These are phyloP conservation scores for Alternaria ventricosa DNA, from an alignment of 2,329 filamentous ascomycete species.

Conservation along the genomic window DNA sequence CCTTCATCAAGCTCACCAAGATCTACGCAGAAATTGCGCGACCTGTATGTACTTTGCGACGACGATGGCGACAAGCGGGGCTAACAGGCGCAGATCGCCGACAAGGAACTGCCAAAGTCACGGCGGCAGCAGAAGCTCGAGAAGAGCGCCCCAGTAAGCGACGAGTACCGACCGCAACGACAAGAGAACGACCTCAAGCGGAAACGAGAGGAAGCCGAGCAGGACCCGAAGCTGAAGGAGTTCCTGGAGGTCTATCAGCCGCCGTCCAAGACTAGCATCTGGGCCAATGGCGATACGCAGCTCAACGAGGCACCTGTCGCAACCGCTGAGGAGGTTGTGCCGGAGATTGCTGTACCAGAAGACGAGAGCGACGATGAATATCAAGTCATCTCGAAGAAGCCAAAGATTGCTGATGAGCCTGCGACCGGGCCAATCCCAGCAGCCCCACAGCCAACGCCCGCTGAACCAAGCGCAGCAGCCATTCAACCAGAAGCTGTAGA, in stretches of 20 bases:
- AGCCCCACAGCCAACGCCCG: conserved; percentile 6
- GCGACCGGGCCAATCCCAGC: neutral
- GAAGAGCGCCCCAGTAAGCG: conserved; percentile 24
- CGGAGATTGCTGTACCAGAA: conserved; percentile 38
- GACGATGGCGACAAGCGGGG: conserved; percentile 7
- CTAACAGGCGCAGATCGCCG: conserved; percentile 44
- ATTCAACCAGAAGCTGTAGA: conserved; percentile 1
- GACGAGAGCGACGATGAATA: conserved; percentile 79
- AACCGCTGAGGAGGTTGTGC: conserved; percentile 23
- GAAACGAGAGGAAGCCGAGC: conserved; percentile 64
- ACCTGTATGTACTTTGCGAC: conserved; percentile 63
- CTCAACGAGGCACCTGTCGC: conserved; percentile 15
- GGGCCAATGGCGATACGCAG: conserved; percentile 61
- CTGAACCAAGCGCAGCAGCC: neutral
- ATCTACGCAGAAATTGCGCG: conserved; percentile 87
- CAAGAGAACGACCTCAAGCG: conserved; percentile 64
- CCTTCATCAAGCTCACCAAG: conserved; percentile 95
- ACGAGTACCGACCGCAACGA: conserved; percentile 35
- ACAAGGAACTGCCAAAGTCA: conserved; percentile 45
- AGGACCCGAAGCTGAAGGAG: conserved; percentile 83
- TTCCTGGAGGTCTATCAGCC: conserved; percentile 83
- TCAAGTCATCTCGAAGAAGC: conserved; percentile 64
- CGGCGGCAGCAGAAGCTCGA: conserved; percentile 41
- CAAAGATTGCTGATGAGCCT: conserved; percentile 37
- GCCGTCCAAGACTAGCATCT: conserved; percentile 68